A percentile compares a stretch with the other conserved stretches of the same genome.
These are phyloP conservation scores for Suillus decipiens DNA, from an alignment of 768 basidiomycete species.

Conservation along the genomic window DNA sequence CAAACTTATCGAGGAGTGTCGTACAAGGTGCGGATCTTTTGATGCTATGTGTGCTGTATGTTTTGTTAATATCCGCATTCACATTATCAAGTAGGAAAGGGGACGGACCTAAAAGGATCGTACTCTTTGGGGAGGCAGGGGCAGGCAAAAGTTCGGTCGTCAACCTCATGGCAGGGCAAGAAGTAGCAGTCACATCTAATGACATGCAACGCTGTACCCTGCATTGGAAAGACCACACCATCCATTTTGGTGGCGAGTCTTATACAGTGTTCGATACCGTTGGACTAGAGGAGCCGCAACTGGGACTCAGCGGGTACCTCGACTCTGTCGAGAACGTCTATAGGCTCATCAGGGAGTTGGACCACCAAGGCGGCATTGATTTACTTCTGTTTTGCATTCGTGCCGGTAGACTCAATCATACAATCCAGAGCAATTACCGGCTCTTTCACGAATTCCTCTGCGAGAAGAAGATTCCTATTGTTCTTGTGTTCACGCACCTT, in stretches of 20 bases:
- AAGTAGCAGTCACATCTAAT: conserved; percentile 32
- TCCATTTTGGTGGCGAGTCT: conserved; percentile 18
- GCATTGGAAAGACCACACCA: conserved; percentile 28
- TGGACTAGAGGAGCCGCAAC: conserved; percentile 32
- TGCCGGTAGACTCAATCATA: background rate
- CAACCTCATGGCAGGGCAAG: conserved; percentile 38
- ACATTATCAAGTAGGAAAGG: background rate
- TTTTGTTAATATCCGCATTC: too few relatives aligned
- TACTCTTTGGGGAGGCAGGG: conserved; percentile 33
- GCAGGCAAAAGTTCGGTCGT: conserved; percentile 44
- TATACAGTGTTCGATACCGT: conserved; percentile 38
- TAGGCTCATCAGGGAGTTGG: conserved; percentile 34
- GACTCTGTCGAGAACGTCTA: conserved; percentile 35
- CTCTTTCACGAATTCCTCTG: conserved; percentile 24
- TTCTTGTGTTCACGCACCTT: conserved; percentile 41
- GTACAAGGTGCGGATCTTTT: too few relatives aligned
- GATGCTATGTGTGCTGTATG: background rate
- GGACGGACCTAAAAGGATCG: conserved; percentile 23
- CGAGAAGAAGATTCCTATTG: conserved; percentile 34
- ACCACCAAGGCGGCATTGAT: conserved; percentile 37
- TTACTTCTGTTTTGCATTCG: conserved; percentile 32
- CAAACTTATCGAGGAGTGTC: conserved; percentile 17
- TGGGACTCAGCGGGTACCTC: conserved; percentile 28
- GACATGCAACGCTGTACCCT: conserved; percentile 37
- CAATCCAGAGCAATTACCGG: background rate